These are phyloP conservation scores for Sarocladium kiliense DNA, from an alignment of 2,329 filamentous ascomycete species.

Conservation along the genomic window DNA sequence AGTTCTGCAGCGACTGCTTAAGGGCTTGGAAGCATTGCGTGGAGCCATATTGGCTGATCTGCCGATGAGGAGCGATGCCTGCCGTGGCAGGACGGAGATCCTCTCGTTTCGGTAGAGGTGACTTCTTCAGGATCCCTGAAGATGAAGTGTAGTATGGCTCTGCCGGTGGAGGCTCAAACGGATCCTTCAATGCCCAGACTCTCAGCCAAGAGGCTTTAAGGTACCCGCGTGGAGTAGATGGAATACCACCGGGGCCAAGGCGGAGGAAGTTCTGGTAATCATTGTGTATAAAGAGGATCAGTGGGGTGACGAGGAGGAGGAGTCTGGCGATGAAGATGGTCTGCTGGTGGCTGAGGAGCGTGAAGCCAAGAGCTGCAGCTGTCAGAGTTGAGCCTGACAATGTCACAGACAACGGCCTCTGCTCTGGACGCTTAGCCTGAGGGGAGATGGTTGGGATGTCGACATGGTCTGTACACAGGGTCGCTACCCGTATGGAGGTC, in stretches of 20 bases:
- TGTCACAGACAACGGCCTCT: conserved; percentile 48
- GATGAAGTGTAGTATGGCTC: conserved; percentile 32
- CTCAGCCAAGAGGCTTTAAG: conserved; percentile 67
- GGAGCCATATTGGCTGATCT: conserved; percentile 62
- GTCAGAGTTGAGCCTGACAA: conserved; percentile 47
- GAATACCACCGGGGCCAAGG: conserved; percentile 76
- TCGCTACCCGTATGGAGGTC: neutral
- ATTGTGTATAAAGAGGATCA: conserved; percentile 51
- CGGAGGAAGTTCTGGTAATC: conserved; percentile 73
- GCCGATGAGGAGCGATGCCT: conserved; percentile 78
- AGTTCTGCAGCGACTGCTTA: conserved; percentile 43
- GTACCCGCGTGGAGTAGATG: conserved; percentile 68
- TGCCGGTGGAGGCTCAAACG: conserved; percentile 36
- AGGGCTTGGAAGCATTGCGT: conserved; percentile 50
- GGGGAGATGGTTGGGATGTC: neutral
- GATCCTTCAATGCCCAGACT: conserved; percentile 65
- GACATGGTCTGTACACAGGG: neutral
- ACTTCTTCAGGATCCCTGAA: conserved; percentile 50
- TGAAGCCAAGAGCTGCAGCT: conserved; percentile 37
- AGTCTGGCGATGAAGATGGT: conserved; percentile 42
- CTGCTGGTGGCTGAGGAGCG: conserved; percentile 47
- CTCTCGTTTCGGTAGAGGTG: conserved; percentile 52
- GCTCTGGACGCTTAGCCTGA: conserved; percentile 28
- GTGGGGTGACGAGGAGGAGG: conserved; percentile 44
- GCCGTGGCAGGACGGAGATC: conserved; percentile 62